Conservation (phyloP, 1,139 yeast species). For the Saccharomycopsis phalli region DNA sequence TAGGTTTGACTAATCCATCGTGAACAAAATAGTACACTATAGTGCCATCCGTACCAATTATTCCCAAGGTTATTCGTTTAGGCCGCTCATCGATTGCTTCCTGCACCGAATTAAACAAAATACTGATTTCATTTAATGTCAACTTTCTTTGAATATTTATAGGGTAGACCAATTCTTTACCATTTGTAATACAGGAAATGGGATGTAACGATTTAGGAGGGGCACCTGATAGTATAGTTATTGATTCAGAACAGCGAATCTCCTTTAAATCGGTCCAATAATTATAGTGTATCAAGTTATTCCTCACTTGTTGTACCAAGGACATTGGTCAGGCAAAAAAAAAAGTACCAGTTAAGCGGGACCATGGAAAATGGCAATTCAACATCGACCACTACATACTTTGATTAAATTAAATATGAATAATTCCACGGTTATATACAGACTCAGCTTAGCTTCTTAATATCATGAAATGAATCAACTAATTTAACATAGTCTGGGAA, state of each 20-base stretch:
- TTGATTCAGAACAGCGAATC: slow-evolving; percentile 20
- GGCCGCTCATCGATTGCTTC: slow-evolving; percentile 28
- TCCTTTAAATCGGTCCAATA: slow-evolving; percentile 42
- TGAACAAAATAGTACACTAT: slow-evolving; percentile 57
- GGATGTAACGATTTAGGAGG: slow-evolving; percentile 28
- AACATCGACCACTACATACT: no score
- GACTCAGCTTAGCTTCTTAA: slow-evolving; percentile 1
- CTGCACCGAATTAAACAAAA: slow-evolving; percentile 25
- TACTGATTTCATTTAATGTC: slow-evolving; percentile 28
- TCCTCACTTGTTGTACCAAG: slow-evolving; percentile 24
- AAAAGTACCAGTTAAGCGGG: background rate
- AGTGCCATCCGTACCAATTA: slow-evolving; percentile 58
- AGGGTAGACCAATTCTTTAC: slow-evolving; percentile 28
- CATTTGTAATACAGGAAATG: background rate
- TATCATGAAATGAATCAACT: background rate
- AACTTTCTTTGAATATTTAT: slow-evolving; percentile 26
- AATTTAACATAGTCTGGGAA: slow-evolving; percentile 6
- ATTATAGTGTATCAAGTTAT: slow-evolving; percentile 43
- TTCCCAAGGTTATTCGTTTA: slow-evolving; percentile 41
- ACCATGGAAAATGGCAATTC: background rate
- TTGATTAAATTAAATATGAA: no score
- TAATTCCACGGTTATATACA: no score
- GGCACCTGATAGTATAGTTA: slow-evolving; percentile 26
- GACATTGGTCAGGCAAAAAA: slow-evolving; percentile 14
- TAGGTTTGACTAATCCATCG: slow-evolving; percentile 57